Evolutionary conservation across 441 rosid species (phyloP).

Genomic region (Melastoma candidum): DNA sequence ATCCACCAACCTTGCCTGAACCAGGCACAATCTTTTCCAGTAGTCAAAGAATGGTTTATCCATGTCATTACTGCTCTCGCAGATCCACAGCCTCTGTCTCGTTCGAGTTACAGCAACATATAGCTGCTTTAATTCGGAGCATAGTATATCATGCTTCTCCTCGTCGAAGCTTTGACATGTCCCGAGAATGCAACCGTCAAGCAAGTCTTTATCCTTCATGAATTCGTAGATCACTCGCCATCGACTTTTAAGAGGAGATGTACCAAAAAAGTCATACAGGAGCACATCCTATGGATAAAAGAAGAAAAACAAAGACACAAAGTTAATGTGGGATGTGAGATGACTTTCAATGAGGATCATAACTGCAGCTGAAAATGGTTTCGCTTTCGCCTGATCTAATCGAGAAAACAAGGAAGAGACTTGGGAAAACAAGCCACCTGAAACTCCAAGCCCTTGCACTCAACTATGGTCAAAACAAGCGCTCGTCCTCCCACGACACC

Average conservation of each 20-base stretch:
- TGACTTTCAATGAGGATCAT: no score
- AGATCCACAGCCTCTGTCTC: constrained; percentile 42
- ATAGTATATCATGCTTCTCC: constrained; percentile 31
- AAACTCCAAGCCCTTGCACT: constrained; percentile 56
- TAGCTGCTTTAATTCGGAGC: constrained; percentile 51
- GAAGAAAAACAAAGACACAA: no score
- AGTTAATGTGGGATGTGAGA: no score
- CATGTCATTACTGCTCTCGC: constrained; percentile 29
- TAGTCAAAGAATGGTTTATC: constrained; percentile 34
- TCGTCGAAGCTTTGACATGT: constrained; percentile 26
- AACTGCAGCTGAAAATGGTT: neutral
- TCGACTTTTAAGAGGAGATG: constrained; percentile 33
- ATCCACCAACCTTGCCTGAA: constrained; percentile 32
- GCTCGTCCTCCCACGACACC: constrained; percentile 37
- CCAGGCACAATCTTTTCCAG: constrained; percentile 34
- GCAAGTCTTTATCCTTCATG: constrained; percentile 31
- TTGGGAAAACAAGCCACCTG: constrained; percentile 24
- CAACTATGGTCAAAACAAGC: constrained; percentile 40
- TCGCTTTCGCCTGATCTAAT: neutral
- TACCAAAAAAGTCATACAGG: constrained; percentile 38
- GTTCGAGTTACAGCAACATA: constrained; percentile 55
- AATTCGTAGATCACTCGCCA: constrained; percentile 45
- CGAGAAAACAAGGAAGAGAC: neutral
- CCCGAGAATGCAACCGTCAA: constrained; percentile 14
- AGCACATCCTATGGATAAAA: constrained; percentile 33